Evolutionary conservation across 208 protist species (phyloP), one percentile per base, ranked within the genome.

Genomic region (Strigomonas oncopelti): DNA sequence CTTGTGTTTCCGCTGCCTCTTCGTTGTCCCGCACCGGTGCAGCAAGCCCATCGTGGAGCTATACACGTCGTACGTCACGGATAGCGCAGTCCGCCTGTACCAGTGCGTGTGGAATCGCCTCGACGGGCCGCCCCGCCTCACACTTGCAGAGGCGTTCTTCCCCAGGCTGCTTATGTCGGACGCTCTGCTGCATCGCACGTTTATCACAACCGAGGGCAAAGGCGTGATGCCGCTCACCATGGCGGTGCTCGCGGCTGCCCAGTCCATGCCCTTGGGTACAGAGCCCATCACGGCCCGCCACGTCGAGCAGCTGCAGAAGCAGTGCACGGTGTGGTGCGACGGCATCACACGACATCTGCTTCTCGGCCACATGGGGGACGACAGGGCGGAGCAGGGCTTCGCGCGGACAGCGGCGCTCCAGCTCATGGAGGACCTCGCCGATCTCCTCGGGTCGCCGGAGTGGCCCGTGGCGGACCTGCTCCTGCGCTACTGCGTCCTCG

Each of bases 381-480:
- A 80, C 31, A 79, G 78, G 60, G 46, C 64, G 0, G 85, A 88
- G 56, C 61, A 81, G n/a, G 71, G 80, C 52, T 29, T 72, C 22
- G 69, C 76, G 55, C 70, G 66, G 67, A 52, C 60, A 13, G 27
- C 75, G 25, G 65, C 81, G 51, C 53, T 85, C 31, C 78, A 80
- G 45, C 59, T 96, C 25, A 70, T 76, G 28, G 88, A 94, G 63
- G 87, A 96, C 75, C 69, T 93, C 25, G 72, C 81, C n/a, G 70
- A 84, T 29, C 77, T 93, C 25, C 53, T 96, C 1, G 80, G 84
- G 16, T 48, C 82, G 27, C 86, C 86, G 4, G 83, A 91, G 60
- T 96, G 82, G 77, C 86, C 88, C 7, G 84, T 55, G 1, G 91
- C 88, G 4, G 88, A 96, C 64, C 27, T 81, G 18, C 70, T 96